Base-by-base conservation (phyloP, 495 filamentous ascomycete genomes). In the Trichoderma erinaceum region DNA sequence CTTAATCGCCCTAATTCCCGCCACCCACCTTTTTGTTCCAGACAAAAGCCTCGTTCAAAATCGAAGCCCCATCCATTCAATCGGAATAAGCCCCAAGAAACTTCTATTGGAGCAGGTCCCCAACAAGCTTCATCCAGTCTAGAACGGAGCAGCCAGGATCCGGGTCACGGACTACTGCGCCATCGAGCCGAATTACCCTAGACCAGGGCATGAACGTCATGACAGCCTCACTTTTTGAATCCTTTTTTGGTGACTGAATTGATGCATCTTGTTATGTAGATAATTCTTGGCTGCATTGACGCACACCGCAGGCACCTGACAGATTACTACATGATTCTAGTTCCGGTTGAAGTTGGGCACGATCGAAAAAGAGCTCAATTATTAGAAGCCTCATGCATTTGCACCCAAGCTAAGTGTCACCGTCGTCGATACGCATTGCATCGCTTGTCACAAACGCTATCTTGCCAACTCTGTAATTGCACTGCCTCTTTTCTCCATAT, bases 1-100 rank as follows among this genome's bases (percentile, higher is more conserved):
- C 50, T 56, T 56, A n/a, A 25, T 56, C 50, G 50, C 50, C 21
- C 35, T 38, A 56, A 56, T 56, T 56, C 50, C 50, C n/a, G 50
- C 50, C 50, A 56, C n/a, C 50, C 21, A 56, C n/a, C 15, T 25
- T 46, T 46, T 18, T 2, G 10, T 46, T 18, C 18, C 43, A 46
- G 43, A 16, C 43, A 46, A 29, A 29, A 29, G 29, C 29, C 29
- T 29, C 29, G 29, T 29, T 4, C 29, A 29, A 29, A 29, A 44
- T 44, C 41, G 41, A 44, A 44, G 41, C 41, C 41, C 10, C 15
- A 44, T 12, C 16, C 10, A 6, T 44, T 44, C 43, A 44, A 48
- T n/a, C 15, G 44, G 15, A 48, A 48, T n/a, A 16, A 13, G 44
- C 44, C 44, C 35, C 35, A 38, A 38, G 35, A 38, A 38, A 6